phyloP scores from a whole-genome alignment of 768 basidiomycete species.

The Neoboletus magnificus region DNA sequence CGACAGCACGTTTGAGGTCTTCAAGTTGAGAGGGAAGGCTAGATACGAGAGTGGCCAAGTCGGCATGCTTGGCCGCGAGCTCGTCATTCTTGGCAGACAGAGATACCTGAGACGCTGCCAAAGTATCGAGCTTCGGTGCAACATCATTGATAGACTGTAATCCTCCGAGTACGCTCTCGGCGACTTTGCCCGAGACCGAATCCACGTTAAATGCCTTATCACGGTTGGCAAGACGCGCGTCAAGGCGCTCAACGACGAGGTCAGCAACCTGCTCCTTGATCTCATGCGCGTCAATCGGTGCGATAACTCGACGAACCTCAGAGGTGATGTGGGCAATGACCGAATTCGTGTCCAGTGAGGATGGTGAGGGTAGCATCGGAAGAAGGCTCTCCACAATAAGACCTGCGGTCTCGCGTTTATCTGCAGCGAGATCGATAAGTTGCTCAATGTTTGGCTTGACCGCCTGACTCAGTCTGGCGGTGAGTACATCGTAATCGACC shows the following conservation, averaged over 20 bases:
- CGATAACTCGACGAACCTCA: constrained; percentile 69
- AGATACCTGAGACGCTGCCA: constrained; percentile 44
- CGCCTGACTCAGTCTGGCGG: constrained; percentile 71
- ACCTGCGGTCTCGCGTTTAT: constrained; percentile 82
- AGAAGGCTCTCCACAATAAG: constrained; percentile 73
- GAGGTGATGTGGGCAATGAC: constrained; percentile 58
- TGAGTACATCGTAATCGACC: constrained; percentile 77
- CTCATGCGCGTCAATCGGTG: constrained; percentile 77
- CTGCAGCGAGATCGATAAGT: constrained; percentile 83
- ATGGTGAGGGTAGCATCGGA: constrained; percentile 54
- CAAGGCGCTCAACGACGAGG: constrained; percentile 80
- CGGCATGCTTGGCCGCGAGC: constrained; percentile 39
- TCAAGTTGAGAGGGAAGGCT: constrained; percentile 47
- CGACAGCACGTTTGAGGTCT: constrained; percentile 44
- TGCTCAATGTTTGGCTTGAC: constrained; percentile 89
- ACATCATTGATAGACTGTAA: constrained; percentile 43
- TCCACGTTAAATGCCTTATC: constrained; percentile 70
- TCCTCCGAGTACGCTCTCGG: constrained; percentile 47
- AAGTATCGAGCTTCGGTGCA: constrained; percentile 36
- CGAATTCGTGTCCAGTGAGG: constrained; percentile 49
- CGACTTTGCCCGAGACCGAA: constrained; percentile 50
- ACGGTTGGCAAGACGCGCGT: constrained; percentile 74
- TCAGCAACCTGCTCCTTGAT: constrained; percentile 90
- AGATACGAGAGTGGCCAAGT: constrained; percentile 41
- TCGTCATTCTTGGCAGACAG: constrained; percentile 37